Evolutionary conservation across 2,329 filamentous ascomycete species (phyloP), one percentile per base, ranked within the genome.

Genomic region (Knufia petricola): DNA sequence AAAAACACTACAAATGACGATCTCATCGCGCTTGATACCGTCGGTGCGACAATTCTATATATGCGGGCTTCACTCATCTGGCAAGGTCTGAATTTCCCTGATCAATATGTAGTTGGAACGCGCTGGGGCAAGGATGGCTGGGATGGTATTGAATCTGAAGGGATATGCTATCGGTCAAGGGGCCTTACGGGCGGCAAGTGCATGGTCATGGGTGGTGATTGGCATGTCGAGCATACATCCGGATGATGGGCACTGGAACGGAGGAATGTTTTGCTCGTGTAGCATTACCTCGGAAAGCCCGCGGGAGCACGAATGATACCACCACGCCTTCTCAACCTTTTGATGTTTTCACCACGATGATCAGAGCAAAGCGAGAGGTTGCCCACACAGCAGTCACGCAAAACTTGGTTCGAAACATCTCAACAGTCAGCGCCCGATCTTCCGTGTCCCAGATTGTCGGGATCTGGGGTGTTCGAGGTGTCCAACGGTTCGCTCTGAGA

Each of bases 111-210:
- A 7, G 19, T 50, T 12, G 49, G 43, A 20, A 47, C 49, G 10
- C 3, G 42, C 6, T 52, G 47, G 40, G 26, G 39, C 15, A 43
- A 49, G 13, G 50, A 52, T 21, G 50, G 50, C 6, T 46, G 47
- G 42, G 50, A 52, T 19, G 50, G 41, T 13, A 47, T 52, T 30
- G 50, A 52, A 21, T 40, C 46, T n/a, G 50, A 52, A 19, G 50
- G 50, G 15, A 15, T 50, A 4, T 52, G 50, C 37, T 41, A 50
- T 20, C n/a, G 20, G 17, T 31, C 48, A 7, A 21, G 48, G 23
- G 44, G 37, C 10, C 26, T 52, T 6, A 42, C 26, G 17, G 39
- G 44, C n/a, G 48, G 44, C 13, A 41, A 47, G 23, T 51, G 40
- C 24, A 23, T 28, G 4, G 40, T 43, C 9, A n/a, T 45, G 21